phyloP scores from a whole-genome alignment of 2,329 filamentous ascomycete genomes.

The Sporothrix variecibatus region DNA sequence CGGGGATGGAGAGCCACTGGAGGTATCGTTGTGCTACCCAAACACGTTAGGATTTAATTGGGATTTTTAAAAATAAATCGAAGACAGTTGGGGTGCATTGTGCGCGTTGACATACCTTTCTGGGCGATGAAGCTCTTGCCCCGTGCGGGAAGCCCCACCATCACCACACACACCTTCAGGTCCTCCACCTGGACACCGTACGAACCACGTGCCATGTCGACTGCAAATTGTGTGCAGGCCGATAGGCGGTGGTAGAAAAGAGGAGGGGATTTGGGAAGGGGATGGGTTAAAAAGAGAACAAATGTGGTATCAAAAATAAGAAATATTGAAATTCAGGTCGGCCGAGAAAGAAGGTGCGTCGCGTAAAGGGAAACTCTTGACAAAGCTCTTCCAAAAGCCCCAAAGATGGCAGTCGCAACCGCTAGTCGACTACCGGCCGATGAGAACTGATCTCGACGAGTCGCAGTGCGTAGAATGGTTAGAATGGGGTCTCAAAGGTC shows the following conservation, averaged over 20 bases:
- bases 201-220: conserved; percentile 51
- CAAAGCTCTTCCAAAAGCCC: background rate
- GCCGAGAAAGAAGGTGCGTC: background rate
- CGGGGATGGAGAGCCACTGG: conserved; percentile 91
- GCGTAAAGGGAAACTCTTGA: background rate
- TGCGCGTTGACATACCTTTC: conserved; percentile 67
- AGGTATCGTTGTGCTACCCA: conserved; percentile 84
- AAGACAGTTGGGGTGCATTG: background rate
- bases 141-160: conserved; percentile 93
- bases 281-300: background rate
- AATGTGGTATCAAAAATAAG: background rate
- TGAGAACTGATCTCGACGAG: background rate
- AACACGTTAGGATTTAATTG: background rate
- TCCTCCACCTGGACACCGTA: conserved; percentile 88
- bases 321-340: background rate
- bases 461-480: background rate
- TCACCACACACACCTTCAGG: conserved; percentile 95
- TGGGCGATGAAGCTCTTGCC: conserved; percentile 98
- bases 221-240: conserved; percentile 19
- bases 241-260: background rate
- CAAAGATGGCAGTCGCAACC: background rate
- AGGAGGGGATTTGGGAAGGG: background rate
- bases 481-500: background rate
- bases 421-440: background rate
- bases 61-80: background rate